Evolutionary conservation across 2,329 filamentous ascomycete species (phyloP).

Genomic region (Trichoderma harzianum): DNA sequence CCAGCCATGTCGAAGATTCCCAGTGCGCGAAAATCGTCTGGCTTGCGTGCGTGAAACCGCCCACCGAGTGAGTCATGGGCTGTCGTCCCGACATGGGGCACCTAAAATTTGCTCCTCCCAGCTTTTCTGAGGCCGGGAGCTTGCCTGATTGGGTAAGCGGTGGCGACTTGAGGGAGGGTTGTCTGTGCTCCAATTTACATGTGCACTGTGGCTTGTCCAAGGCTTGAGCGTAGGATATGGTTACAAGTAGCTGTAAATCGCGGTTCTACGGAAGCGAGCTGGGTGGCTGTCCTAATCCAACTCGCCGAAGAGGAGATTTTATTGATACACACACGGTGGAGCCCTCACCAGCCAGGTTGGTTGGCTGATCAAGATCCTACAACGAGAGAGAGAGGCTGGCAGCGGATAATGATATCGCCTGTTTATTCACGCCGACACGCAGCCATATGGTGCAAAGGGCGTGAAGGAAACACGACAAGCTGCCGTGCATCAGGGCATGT

Average conservation of each 20-base stretch:
- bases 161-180: slow-evolving; percentile 20
- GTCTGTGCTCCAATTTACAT: not conserved
- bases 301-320: not conserved
- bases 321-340: not conserved
- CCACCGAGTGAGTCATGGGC: slow-evolving; percentile 29
- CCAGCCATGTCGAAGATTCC: not conserved
- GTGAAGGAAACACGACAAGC: not conserved
- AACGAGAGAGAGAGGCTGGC: not conserved
- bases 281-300: not conserved
- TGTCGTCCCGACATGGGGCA: slow-evolving; percentile 11
- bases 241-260: not conserved
- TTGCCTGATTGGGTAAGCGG: slow-evolving; percentile 25
- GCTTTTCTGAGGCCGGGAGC: slow-evolving; percentile 23
- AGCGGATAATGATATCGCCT: not conserved
- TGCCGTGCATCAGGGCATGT: not conserved
- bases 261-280: not conserved
- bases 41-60: not conserved
- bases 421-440: not conserved
- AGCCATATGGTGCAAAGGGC: not conserved
- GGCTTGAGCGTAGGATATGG: not conserved
- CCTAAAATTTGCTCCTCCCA: slow-evolving; percentile 7
- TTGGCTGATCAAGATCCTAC: not conserved
- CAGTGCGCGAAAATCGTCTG: not conserved
- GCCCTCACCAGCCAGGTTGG: not conserved
- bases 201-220: not conserved